These are phyloP conservation scores for Chiua virens DNA, from an alignment of 768 basidiomycete genomes.

Conservation along the genomic window DNA sequence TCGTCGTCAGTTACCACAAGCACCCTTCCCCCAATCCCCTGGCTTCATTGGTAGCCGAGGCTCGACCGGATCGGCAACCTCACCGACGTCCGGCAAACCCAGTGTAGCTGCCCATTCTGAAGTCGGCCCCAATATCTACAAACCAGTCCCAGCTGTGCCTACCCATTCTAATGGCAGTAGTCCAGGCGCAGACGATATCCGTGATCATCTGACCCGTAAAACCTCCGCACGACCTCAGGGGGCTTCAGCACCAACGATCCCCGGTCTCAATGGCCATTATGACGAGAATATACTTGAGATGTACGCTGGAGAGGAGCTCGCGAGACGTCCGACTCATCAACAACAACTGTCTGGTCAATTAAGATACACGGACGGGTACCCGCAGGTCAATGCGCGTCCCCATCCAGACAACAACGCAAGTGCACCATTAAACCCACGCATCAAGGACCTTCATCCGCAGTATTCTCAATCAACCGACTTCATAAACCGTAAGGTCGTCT, in stretches of 20 bases:
- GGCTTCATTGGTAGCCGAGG: conserved; percentile 13
- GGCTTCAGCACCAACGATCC: conserved; percentile 26
- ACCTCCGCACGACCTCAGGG: conserved; percentile 30
- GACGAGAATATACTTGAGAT: conserved; percentile 27
- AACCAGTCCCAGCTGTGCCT: conserved; percentile 32
- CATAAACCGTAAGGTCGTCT: conserved; percentile 21
- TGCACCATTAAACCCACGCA: conserved; percentile 13
- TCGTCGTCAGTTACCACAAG: conserved; percentile 30
- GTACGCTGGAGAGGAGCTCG: conserved; percentile 20
- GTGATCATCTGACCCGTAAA: conserved; percentile 18
- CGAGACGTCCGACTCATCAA: conserved; percentile 19
- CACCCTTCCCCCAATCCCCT: conserved; percentile 20
- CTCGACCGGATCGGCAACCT: conserved; percentile 23
- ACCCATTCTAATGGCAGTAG: conserved; percentile 8
- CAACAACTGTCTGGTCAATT: conserved; percentile 21
- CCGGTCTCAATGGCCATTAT: conserved; percentile 20
- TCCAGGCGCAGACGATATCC: conserved; percentile 18
- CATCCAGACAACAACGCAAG: conserved; percentile 13
- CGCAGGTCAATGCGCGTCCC: conserved; percentile 9
- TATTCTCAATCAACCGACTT: conserved; percentile 21
- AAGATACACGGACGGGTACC: conserved; percentile 18
- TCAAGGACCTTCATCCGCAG: conserved; percentile 19
- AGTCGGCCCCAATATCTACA: conserved; percentile 23
- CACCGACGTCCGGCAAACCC: conserved; percentile 18
- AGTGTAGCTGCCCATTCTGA: conserved; percentile 17